Conservation (phyloP, 2,329 filamentous ascomycete genomes). For the Bipolaris zeicola region DNA sequence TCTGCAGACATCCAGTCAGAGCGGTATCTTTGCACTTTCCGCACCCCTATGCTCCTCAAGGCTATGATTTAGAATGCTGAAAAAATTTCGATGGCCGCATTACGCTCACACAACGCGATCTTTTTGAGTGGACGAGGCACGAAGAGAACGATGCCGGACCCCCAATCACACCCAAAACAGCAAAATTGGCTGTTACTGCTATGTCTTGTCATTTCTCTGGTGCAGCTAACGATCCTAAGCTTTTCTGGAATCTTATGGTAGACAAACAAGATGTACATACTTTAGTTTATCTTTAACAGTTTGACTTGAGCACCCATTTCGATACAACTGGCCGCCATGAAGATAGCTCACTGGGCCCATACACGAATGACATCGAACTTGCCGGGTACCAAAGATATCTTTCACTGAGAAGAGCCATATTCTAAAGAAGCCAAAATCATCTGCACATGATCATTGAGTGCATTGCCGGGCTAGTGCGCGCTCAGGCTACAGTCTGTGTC, state of each 20-base stretch:
- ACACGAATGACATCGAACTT: conserved; percentile 16
- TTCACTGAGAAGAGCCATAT: too few relatives aligned
- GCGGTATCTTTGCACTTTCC: background rate
- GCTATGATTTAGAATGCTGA: conserved; percentile 2
- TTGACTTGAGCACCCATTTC: background rate
- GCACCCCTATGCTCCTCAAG: background rate
- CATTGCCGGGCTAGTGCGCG: too few relatives aligned
- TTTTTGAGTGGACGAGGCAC: background rate
- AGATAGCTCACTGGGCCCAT: background rate
- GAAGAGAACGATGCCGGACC: background rate
- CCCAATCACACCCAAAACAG: background rate
- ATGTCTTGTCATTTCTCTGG: background rate
- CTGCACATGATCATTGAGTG: too few relatives aligned
- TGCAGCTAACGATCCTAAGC: background rate
- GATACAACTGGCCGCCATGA: background rate
- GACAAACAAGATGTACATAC: background rate
- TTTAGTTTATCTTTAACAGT: background rate
- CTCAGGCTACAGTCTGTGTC: too few relatives aligned
- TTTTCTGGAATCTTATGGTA: background rate
- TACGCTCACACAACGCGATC: background rate
- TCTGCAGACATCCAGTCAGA: background rate
- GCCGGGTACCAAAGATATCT: too few relatives aligned
- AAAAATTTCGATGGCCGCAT: background rate
- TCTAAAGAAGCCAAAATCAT: too few relatives aligned
- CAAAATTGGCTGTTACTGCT: background rate